Evolutionary conservation across 2,329 filamentous ascomycete species (phyloP).

Genomic region (Venturia asperata): DNA sequence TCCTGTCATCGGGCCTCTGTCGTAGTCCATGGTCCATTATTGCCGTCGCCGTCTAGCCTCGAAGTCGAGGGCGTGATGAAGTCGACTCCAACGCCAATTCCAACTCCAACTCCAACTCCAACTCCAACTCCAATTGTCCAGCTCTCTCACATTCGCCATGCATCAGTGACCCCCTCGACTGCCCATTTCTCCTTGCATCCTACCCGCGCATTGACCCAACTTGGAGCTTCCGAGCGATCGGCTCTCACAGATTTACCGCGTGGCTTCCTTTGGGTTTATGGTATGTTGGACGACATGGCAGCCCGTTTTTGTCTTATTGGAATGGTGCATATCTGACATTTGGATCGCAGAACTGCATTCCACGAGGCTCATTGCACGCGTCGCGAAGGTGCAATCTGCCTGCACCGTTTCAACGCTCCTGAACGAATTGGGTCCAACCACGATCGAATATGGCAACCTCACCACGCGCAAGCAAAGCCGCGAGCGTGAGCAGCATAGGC

Average conservation of each 20-base stretch:
- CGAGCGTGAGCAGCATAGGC: conserved; percentile 49
- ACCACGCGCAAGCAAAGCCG: conserved; percentile 32
- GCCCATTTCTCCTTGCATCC: neutral
- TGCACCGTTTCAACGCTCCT: neutral
- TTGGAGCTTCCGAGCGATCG: neutral
- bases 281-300: neutral
- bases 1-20: neutral
- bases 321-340: neutral
- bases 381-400: neutral
- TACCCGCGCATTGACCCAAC: neutral
- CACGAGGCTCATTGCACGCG: neutral
- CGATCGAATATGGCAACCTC: conserved; percentile 22
- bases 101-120: neutral
- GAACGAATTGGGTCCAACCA: neutral
- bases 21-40: neutral
- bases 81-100: neutral
- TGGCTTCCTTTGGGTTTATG: neutral
- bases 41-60: neutral
- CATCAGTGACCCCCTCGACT: neutral
- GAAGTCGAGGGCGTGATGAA: neutral
- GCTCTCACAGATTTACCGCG: neutral
- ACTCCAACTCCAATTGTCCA: neutral
- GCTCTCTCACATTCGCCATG: neutral
- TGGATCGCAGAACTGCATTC: no score
- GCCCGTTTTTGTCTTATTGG: neutral